Evolutionary conservation across 1,284 basidiomycete species (phyloP).

Genomic region (Cutaneotrichosporon sp.): DNA sequence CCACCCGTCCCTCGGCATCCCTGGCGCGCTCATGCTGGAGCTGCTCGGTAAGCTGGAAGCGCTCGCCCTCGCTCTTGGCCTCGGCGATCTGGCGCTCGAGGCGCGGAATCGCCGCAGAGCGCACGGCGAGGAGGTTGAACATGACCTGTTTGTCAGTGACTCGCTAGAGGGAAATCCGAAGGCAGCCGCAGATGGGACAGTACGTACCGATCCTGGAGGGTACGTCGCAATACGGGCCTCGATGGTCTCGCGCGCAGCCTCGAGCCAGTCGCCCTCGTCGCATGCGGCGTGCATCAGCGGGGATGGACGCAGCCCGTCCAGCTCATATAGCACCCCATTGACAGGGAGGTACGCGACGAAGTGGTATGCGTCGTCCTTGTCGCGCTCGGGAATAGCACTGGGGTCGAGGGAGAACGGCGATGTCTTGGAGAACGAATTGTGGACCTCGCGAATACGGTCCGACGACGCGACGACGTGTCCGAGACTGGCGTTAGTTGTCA

Average conservation of each 20-base stretch:
- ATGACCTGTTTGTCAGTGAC: slow-evolving; percentile 54
- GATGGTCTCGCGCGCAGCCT: slow-evolving; percentile 73
- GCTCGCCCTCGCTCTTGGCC: slow-evolving; percentile 52
- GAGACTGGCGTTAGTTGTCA: slow-evolving; percentile 53
- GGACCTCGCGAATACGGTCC: slow-evolving; percentile 11
- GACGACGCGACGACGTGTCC: slow-evolving; percentile 11
- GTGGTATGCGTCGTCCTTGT: slow-evolving; percentile 85
- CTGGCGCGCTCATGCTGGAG: slow-evolving; percentile 73
- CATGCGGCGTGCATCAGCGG: slow-evolving; percentile 70
- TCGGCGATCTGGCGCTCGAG: slow-evolving; percentile 59
- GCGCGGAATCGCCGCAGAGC: slow-evolving; percentile 67
- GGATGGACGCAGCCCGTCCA: slow-evolving; percentile 75
- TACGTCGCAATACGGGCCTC: slow-evolving; percentile 81
- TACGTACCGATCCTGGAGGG: slow-evolving; percentile 71
- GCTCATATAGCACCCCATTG: slow-evolving; percentile 76
- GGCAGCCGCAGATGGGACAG: not conserved
- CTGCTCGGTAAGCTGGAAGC: slow-evolving; percentile 54
- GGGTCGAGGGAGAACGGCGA: slow-evolving; percentile 78
- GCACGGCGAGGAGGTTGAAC: slow-evolving; percentile 82
- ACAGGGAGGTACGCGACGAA: slow-evolving; percentile 85
- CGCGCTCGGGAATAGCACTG: slow-evolving; percentile 53
- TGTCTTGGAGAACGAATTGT: slow-evolving; percentile 56
- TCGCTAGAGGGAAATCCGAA: not conserved
- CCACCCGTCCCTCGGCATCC: slow-evolving; percentile 61
- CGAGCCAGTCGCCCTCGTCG: slow-evolving; percentile 66